These are phyloP conservation scores for Penicillium canariense DNA, from an alignment of 495 filamentous ascomycete species.

Conservation along the genomic window DNA sequence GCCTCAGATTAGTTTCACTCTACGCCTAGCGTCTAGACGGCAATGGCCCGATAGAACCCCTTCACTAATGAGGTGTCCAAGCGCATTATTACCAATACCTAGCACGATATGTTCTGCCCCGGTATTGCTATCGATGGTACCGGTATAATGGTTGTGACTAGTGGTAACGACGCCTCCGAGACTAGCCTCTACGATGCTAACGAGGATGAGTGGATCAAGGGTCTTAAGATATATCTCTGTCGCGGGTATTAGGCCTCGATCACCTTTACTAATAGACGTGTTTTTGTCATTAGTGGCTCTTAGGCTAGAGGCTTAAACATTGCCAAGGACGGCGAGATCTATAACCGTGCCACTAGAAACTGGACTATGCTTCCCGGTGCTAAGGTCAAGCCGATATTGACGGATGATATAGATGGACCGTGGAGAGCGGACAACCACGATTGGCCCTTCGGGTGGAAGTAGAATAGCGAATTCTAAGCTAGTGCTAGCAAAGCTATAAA, in stretches of 20 bases:
- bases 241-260: conserved; percentile 59
- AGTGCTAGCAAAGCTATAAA: conserved; percentile 41
- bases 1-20: conserved; percentile 33
- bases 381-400: conserved; percentile 48
- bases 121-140: conserved; percentile 51
- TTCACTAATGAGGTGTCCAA: conserved; percentile 31
- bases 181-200: conserved; percentile 47
- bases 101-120: conserved; percentile 64
- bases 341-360: conserved; percentile 33
- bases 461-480: conserved; percentile 52
- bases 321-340: conserved; percentile 57
- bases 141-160: conserved; percentile 54
- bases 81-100: conserved; percentile 41
- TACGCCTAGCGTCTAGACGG: conserved; percentile 35
- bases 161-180: conserved; percentile 42
- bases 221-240: conserved; percentile 40
- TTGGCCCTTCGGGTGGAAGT: conserved; percentile 62
- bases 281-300: conserved; percentile 61
- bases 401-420: conserved; percentile 39
- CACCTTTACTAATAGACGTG: conserved; percentile 50
- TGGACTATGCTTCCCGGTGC: conserved; percentile 40
- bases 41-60: conserved; percentile 12
- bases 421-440: conserved; percentile 33
- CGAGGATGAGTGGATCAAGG: conserved; percentile 29
- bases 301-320: conserved; percentile 44